Evolutionary conservation across 345 rosid genomes (phyloP).

Genomic region (Populus pruinosa): DNA sequence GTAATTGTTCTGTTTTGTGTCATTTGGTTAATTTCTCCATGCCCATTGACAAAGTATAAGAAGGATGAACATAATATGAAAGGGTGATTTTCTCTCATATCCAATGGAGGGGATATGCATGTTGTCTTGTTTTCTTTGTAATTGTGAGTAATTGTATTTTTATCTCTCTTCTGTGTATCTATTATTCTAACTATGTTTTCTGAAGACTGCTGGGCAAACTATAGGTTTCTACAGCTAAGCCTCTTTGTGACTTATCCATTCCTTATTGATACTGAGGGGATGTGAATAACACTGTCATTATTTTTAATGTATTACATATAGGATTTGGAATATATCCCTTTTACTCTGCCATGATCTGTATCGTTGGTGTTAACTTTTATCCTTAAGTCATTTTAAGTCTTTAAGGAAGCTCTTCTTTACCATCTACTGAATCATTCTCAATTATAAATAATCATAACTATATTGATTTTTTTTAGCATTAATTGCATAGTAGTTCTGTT

Average conservation of each 20-base stretch:
- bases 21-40: neutral
- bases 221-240: neutral
- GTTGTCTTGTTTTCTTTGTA: constrained; percentile 4
- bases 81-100: neutral
- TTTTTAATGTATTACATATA: neutral
- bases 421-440: neutral
- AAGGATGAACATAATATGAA: neutral
- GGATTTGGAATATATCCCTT: neutral
- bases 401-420: neutral
- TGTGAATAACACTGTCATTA: neutral
- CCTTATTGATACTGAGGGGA: neutral
- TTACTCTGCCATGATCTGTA: neutral
- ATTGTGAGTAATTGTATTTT: neutral
- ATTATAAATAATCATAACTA: neutral
- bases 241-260: neutral
- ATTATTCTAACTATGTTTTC: neutral
- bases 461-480: neutral
- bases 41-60: neutral
- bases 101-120: neutral
- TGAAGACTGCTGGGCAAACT: neutral
- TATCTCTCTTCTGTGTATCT: neutral
- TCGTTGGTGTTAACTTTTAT: neutral
- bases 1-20: neutral
- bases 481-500: neutral
- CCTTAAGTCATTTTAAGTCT: neutral